Base-by-base conservation (phyloP, 2,329 filamentous ascomycete genomes). In the Aspergillus pseudonomiae region DNA sequence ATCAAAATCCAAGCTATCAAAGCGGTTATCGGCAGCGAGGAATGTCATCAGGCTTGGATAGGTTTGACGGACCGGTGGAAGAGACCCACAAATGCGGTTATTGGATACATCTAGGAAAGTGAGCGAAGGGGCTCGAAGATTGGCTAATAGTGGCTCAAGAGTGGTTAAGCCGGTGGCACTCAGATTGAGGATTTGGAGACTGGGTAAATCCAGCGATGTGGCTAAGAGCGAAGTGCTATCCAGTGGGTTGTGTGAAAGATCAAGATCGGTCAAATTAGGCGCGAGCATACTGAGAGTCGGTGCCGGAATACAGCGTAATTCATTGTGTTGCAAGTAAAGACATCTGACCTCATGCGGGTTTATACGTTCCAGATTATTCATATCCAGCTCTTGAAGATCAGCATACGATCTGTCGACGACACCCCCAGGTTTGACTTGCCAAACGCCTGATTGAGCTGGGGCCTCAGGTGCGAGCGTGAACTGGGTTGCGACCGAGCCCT, bases 61-160 rank as follows among this genome's bases (percentile, higher is more conserved):
- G 1, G 80, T 81, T 7, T 85, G 79, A 59, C 88, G 88, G 7
- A 97, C 80, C 28, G 75, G 68, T 0, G 94, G 92, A 0, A 97
- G 82, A 0, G 85, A 57, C 6, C 85, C 84, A 0, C 88, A 85
- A 34, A 98, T 80, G n/a, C 91, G 88, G 75, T 98, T 98, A 67
- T 90, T 86, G 28, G 91, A 93, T 9, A 96, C 83, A 73, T 98
- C 92, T 1, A 97, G 83, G 69, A 90, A 91, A 60, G 90, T 87
- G 7, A 98, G 84, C 7, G 80, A 82, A 0, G 93, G 93, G 0
- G 94, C 93, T n/a, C 85, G 83, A 6, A 98, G 84, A 67, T 88
- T 81, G 6, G 82, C 78, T 3, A 87, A 84, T 19, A 98, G 79
- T 0, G 90, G 87, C 1, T 85, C 83, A 11, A 97, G 79, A 3